Evolutionary conservation across 2,329 filamentous ascomycete genomes (phyloP).

Genomic region (Pseudocercospora pini-densiflorae): DNA sequence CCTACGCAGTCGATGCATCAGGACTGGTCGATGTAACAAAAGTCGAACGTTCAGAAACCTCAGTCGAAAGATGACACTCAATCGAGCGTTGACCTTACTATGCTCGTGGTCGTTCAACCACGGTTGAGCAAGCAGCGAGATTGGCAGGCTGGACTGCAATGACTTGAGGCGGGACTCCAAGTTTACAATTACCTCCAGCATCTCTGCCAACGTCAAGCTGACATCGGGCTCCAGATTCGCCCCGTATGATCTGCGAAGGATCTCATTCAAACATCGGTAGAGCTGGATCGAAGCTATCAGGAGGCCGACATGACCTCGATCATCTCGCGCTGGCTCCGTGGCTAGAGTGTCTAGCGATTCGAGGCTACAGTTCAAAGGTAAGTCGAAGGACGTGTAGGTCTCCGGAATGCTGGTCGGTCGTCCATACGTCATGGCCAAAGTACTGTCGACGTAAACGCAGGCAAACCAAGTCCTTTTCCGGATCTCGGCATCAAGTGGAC

Average conservation of each 20-base stretch:
- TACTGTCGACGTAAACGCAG: not conserved
- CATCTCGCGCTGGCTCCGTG: not conserved
- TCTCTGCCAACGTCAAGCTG: not conserved
- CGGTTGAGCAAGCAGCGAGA: not conserved
- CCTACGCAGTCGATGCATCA: not conserved
- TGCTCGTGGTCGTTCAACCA: not conserved
- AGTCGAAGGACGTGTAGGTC: not conserved
- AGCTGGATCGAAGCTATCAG: not conserved
- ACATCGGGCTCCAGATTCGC: not conserved
- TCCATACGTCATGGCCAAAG: not conserved
- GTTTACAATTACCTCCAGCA: not conserved
- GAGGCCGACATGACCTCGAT: not conserved
- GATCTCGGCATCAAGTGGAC: constrained; percentile 2
- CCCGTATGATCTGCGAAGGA: not conserved
- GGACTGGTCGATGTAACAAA: not conserved
- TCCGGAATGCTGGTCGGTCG: not conserved
- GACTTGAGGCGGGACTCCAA: not conserved
- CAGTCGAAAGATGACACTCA: not conserved
- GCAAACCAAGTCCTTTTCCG: constrained; percentile 1
- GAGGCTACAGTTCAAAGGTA: not conserved
- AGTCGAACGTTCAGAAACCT: not conserved
- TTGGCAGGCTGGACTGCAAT: not conserved
- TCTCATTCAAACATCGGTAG: not conserved
- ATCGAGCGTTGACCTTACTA: not conserved
- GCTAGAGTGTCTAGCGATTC: not conserved